Evolutionary conservation across 352 stramenopile genomes (phyloP), one percentile per base, ranked within the genome.

Genomic region (Halophytophthora batemanensis): DNA sequence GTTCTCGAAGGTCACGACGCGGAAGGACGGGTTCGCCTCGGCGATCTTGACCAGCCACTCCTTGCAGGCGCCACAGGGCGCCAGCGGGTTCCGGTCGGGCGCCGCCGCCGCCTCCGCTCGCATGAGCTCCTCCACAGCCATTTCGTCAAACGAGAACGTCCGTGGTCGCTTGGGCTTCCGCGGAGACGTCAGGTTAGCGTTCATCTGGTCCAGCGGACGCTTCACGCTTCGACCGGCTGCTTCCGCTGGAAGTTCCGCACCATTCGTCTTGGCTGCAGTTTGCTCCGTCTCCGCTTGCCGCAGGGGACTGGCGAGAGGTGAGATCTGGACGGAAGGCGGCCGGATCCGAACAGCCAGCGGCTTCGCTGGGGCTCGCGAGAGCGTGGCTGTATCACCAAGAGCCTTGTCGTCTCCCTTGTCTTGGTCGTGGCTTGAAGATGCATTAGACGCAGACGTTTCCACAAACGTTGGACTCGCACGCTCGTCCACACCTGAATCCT

Each of bases 1-100:
- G 73, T 98, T 96, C 43, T 97, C 97, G 51, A 99, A 99, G 18
- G 96, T 99, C 14, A 99, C 66, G 37, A 99, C 92, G 49, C 90
- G 91, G 62, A 99, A 99, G 37, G 96, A 86, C 43, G 96, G 96
- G 60, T 99, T 99, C 13, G 90, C 90, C 72, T 99, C 95, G 5
- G 95, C 95, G 59, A 99, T 98, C 71, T 99, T 99, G 54, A 98
- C 97, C 28, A 99, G 80, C 97, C 97, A 99, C 66, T 99, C 96
- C 61, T 98, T 98, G 78, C 97, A 99, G 12, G 96, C 93, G 14
- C 97, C 97, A 69, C 97, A 99, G 13, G 97, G 97, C 38, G 93
- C 91, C 22, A 99, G 66, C 22, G 97, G 97, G 70, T 99, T 99
- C 39, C 97, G 85, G 56, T 98, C 81, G 22, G 72, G 64, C 8